Conservation (phyloP, 768 basidiomycete genomes). For the Trametopsis cervina region DNA sequence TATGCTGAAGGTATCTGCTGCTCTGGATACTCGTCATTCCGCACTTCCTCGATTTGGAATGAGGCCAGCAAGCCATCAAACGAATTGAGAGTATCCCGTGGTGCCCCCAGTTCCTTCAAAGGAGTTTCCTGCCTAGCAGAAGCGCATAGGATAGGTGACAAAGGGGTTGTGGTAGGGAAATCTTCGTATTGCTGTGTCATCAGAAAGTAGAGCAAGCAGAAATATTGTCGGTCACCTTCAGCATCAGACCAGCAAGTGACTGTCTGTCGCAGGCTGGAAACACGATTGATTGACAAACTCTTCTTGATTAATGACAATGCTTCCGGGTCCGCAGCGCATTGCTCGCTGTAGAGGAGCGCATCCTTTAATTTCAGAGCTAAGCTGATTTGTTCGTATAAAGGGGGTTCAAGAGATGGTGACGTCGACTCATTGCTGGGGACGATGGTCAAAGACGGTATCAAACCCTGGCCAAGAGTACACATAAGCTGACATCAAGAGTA, state of each 20-base stretch:
- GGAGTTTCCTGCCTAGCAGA: conserved; percentile 43
- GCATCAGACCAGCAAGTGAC: no score
- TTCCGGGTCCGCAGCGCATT: conserved; percentile 27
- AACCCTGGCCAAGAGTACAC: conserved; percentile 29
- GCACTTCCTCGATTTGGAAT: neutral
- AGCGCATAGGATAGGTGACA: conserved; percentile 40
- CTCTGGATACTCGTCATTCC: neutral
- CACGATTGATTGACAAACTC: neutral
- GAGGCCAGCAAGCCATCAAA: neutral
- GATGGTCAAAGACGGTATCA: conserved; percentile 31
- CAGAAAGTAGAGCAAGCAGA: no score
- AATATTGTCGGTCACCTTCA: no score
- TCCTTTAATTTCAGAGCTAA: conserved; percentile 12
- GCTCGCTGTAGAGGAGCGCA: conserved; percentile 37
- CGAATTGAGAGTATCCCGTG: neutral
- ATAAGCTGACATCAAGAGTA: no score
- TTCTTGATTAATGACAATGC: conserved; percentile 8
- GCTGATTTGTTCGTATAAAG: conserved; percentile 1
- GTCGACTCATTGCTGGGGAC: conserved; percentile 45
- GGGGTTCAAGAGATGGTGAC: conserved; percentile 33
- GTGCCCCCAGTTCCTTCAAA: no score
- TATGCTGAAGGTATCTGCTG: neutral
- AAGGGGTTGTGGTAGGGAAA: conserved; percentile 18
- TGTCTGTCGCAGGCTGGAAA: no score
- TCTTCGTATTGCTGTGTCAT: neutral